Base-by-base conservation (phyloP, 108 stramenopile species). In the Asterionellopsis glacialis region DNA sequence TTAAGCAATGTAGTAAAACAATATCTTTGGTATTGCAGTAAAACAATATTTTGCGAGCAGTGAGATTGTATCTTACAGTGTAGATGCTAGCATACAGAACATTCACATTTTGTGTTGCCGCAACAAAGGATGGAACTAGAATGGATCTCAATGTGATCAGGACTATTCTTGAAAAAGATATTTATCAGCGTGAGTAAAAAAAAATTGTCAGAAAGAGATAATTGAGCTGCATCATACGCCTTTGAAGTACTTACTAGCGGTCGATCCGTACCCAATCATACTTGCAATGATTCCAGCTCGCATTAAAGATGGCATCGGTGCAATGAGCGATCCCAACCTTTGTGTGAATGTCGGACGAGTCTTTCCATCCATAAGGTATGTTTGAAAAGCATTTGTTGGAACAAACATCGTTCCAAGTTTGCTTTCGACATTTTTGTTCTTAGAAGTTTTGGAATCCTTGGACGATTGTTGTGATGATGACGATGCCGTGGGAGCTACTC, bases 351-450 rank as follows among this genome's bases (percentile, higher is more conserved):
- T 69, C 11, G 86, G 85, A 3, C 50, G 23, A 9, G 85, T 83
- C 0, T 59, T 44, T 14, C 88, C 85, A 68, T 88, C 85, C 33
- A 83, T 52, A 40, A 77, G 72, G 38, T 59, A 67, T 21, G 53
- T 42, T 56, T 86, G 88, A 70, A 90, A 90, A 24, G 85, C 87
- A 61, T 92, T 92, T 14, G 83, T 87, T 22, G 90, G 90, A 38
- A 91, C 80, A 7, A 64, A 63, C 22, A 70, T 57, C 26, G 13
- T 38, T 11, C 63, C 61, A 18, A 80, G 61, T 18, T 22, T 51
- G 10, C 55, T 38, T 25, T 33, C 56, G 39, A 3, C 41, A 13
- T 14, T 51, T 33, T 2, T 2, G 33, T n/a, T n/a, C n/a, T n/a
- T n/a, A n/a, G n/a, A n/a, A 25, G 18, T 54, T 16, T 42, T 54